Evolutionary conservation across 352 stramenopile species (phyloP).

Genomic region (Pythium sukuiense): DNA sequence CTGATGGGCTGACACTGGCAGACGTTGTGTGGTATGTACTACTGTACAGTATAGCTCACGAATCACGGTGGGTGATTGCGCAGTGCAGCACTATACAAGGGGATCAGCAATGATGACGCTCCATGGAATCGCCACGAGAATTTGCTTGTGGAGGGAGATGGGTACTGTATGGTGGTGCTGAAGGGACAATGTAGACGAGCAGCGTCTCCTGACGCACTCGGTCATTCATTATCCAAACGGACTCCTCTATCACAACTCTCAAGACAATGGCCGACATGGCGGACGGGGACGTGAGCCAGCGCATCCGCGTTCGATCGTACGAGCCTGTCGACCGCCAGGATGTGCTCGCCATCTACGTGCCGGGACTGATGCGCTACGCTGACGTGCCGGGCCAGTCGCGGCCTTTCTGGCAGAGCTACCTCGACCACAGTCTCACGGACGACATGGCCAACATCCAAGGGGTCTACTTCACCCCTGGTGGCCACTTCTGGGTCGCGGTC

Average conservation of each 20-base stretch:
- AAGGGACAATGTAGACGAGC: no score
- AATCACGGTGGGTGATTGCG: no score
- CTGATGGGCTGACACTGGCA: not conserved
- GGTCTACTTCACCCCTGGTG: constrained; percentile 39
- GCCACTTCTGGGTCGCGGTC: constrained; percentile 53
- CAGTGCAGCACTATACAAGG: no score
- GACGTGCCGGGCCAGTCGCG: not conserved
- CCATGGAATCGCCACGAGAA: not conserved
- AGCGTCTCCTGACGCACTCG: no score
- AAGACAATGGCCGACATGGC: constrained; percentile 28
- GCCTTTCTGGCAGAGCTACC: constrained; percentile 22
- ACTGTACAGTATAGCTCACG: not conserved
- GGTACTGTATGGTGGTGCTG: no score
- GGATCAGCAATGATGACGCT: not conserved
- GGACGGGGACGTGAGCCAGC: not conserved
- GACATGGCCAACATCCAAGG: constrained; percentile 41
- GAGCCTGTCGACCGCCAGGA: constrained; percentile 4
- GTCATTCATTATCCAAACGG: no score
- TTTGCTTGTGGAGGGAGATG: not conserved
- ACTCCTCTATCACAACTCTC: constrained; percentile 26
- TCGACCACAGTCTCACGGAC: constrained; percentile 30
- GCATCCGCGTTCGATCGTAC: constrained; percentile 23
- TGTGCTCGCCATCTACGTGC: constrained; percentile 27
- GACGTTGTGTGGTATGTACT: no score
- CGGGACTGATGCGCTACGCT: constrained; percentile 22